Evolutionary conservation across 2,329 filamentous ascomycete genomes (phyloP), one percentile per base, ranked within the genome.

Genomic region (Fusarium aywerte): DNA sequence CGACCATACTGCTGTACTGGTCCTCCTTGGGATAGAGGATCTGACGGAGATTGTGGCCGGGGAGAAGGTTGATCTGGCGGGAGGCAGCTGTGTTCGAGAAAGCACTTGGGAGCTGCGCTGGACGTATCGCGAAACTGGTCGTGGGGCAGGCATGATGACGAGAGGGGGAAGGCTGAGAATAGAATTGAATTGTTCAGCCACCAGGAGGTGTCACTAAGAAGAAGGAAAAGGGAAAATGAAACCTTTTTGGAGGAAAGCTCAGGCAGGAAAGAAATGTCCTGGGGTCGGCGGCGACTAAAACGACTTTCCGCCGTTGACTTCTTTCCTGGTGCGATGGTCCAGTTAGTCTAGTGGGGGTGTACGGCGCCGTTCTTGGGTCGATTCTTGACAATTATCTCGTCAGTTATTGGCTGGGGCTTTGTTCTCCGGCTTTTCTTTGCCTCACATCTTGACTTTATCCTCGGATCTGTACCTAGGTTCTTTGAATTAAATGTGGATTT

Each of bases 91-190:
- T 31, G 71, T 64, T 58, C 67, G 74, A 39, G 71, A 72, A 58
- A 79, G 63, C 32, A 72, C 73, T 58, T 77, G 76, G 42, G 76
- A 75, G 71, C 76, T 74, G 72, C 75, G 79, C 71, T 77, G 78
- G 49, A 80, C 74, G 71, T 76, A 80, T 67, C 79, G 76, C 58
- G 78, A 76, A 57, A 81, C 73, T 18, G 80, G 78, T 64, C 76
- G 71, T 40, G 76, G 71, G 55, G 78, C 75, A 55, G 77, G 74
- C 78, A 80, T 80, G 65, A 48, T 73, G 59, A 27, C 23, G 25
- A 33, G 33, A 33, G 21, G 21, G 48, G 16, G 27, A 33, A 29
- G 48, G 49, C 39, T 31, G 45, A 50, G 16, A 47, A 21, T 12
- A 13, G 21, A 32, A 61, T 65, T 62, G 49, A 40, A 50, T 42